Base-by-base conservation (phyloP, 495 filamentous ascomycete genomes). In the Hamigera avellanea region DNA sequence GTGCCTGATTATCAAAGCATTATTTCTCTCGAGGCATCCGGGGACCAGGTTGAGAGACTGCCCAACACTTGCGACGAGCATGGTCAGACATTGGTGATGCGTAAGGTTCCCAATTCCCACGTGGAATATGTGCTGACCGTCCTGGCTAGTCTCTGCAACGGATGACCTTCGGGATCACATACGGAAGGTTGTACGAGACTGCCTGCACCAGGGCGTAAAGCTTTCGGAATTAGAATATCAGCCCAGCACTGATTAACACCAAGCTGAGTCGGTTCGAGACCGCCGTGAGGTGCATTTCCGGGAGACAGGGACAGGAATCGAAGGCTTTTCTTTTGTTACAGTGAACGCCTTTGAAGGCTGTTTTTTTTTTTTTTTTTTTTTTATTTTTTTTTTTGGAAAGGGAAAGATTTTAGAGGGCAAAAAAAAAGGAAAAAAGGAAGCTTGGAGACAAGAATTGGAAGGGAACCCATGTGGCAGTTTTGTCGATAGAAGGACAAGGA, bases 221-320 rank as follows among this genome's bases (percentile, higher is more conserved):
- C 37, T 52, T 19, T 38, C 17, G 10, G 43, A 52, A 26, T 18
- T 46, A 19, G 40, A 52, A 41, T 52, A 48, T 32, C 40, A 52
- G 33, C 42, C 40, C 14, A 31, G 14, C 29, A n/a, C n/a, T n/a
- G 29, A 32, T 32, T 43, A 5, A 54, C 19, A 35, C 42, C 39
- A n/a, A n/a, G n/a, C n/a, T n/a, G n/a, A n/a, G n/a, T n/a, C n/a
- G n/a, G n/a, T n/a, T n/a, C n/a, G n/a, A n/a, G n/a, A n/a, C n/a
- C n/a, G n/a, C n/a, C n/a, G n/a, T n/a, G n/a, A n/a, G n/a, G n/a
- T n/a, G n/a, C n/a, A n/a, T n/a, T n/a, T n/a, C n/a, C n/a, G n/a
- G n/a, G n/a, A n/a, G n/a, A n/a, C n/a, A n/a, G n/a, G n/a, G n/a
- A n/a, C n/a, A n/a, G n/a, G n/a, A n/a, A n/a, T n/a, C n/a, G n/a